Evolutionary conservation across 768 basidiomycete species (phyloP).

Genomic region (Termitomyces sp.): DNA sequence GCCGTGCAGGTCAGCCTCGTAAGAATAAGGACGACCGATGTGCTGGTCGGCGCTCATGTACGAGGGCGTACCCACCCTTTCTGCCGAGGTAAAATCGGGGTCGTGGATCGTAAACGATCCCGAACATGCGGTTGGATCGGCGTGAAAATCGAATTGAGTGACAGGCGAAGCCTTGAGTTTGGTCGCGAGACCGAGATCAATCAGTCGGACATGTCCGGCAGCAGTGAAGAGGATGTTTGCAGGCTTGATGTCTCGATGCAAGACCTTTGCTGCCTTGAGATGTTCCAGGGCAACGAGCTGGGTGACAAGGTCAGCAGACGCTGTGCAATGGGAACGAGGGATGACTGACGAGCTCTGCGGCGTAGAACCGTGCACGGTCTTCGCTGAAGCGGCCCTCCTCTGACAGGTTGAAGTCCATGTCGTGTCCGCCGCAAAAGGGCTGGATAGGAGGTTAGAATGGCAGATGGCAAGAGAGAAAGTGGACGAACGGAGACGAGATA

Average conservation of each 20-base stretch:
- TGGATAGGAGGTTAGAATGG: background rate
- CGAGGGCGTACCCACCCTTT: slow-evolving; percentile 2
- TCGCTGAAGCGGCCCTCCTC: background rate
- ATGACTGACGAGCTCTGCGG: slow-evolving; percentile 5
- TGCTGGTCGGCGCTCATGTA: slow-evolving; percentile 7
- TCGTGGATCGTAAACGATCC: background rate
- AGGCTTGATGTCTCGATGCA: slow-evolving; percentile 12
- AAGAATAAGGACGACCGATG: slow-evolving; percentile 2
- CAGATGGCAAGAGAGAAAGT: background rate
- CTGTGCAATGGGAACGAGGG: background rate
- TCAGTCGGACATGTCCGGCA: slow-evolving; percentile 4
- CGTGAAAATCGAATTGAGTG: background rate
- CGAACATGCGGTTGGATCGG: background rate
- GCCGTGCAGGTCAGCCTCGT: slow-evolving; percentile 4
- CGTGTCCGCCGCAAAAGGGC: slow-evolving; percentile 2
- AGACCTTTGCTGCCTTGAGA: background rate
- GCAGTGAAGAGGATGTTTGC: slow-evolving; percentile 2
- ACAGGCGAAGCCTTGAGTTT: background rate
- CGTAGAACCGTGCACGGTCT: background rate
- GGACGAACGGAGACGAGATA: slow-evolving; percentile 9
- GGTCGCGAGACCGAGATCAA: slow-evolving; percentile 6
- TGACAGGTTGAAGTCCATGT: background rate
- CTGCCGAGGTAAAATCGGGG: background rate
- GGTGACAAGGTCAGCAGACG: background rate
- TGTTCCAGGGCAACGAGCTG: slow-evolving; percentile 35